Percentiles rank a stretch among this genome's conserved stretches.
Evolutionary conservation across 768 basidiomycete genomes (phyloP).

Genomic region (Mrakia frigida): DNA sequence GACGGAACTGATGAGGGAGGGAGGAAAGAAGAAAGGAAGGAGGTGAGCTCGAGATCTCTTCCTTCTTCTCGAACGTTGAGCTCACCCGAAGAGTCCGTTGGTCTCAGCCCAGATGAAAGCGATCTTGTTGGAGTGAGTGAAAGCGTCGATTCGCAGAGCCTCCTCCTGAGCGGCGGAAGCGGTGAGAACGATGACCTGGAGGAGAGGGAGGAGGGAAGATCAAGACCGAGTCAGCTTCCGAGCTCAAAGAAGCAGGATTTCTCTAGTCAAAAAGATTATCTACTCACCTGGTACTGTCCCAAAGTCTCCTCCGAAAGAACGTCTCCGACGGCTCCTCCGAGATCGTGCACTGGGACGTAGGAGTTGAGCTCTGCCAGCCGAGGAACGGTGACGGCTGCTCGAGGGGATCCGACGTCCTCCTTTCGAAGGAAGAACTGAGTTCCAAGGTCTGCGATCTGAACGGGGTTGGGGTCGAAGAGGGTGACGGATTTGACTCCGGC

Average conservation of each 20-base stretch:
- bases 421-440: conserved; percentile 92
- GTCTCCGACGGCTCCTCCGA: conserved; percentile 72
- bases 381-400: conserved; percentile 79
- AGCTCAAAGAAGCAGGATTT: not conserved
- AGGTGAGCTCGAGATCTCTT: conserved; percentile 21
- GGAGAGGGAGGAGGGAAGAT: not conserved
- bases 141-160: conserved; percentile 78
- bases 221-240: conserved; percentile 17
- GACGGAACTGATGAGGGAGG: conserved; percentile 57
- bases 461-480: conserved; percentile 85
- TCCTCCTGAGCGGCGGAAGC: conserved; percentile 47
- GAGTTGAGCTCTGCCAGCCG: conserved; percentile 89
- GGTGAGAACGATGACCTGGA: conserved; percentile 81
- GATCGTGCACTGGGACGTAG: conserved; percentile 85
- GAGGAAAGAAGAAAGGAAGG: not conserved
- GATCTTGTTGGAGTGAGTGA: conserved; percentile 82
- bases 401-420: conserved; percentile 78
- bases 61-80: conserved; percentile 23
- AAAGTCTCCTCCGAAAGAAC: conserved; percentile 73
- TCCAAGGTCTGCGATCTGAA: conserved; percentile 81
- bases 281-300: conserved; percentile 75
- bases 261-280: not conserved
- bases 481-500: conserved; percentile 98
- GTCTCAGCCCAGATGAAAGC: conserved; percentile 89
- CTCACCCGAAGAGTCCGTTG: conserved; percentile 85